Percentiles rank a stretch among this genome's conserved stretches.
phyloP scores from a whole-genome alignment of 306 rosid genomes.

The Benincasa hispida region DNA sequence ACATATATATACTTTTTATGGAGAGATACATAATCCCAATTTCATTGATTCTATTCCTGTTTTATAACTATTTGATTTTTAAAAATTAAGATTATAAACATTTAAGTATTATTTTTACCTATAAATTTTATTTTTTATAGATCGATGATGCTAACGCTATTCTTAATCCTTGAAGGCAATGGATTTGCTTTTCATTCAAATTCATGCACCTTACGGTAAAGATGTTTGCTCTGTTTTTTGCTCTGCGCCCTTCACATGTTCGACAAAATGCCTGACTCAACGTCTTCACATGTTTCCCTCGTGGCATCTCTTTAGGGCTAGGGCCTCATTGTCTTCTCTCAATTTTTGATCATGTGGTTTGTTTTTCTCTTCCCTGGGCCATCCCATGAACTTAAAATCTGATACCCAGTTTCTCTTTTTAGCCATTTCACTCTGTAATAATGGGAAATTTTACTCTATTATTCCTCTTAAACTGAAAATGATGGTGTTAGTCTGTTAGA shows the following conservation, averaged over 20 bases:
- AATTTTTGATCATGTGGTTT: conserved; percentile 1
- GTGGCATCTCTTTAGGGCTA: background rate
- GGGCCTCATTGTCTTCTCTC: background rate
- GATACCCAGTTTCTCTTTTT: background rate
- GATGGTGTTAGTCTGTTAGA: background rate
- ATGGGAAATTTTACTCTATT: background rate
- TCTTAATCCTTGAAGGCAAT: background rate
- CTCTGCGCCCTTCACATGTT: background rate
- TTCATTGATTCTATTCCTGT: too few relatives aligned
- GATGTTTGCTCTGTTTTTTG: background rate
- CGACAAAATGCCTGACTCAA: conserved; percentile 8
- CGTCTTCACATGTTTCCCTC: background rate
- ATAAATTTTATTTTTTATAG: too few relatives aligned
- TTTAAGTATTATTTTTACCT: too few relatives aligned
- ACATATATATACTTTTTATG: too few relatives aligned
- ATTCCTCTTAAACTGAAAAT: background rate
- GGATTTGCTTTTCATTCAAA: background rate
- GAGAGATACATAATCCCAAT: too few relatives aligned
- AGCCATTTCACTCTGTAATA: background rate
- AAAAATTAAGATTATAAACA: too few relatives aligned
- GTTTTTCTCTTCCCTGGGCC: background rate
- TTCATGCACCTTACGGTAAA: background rate
- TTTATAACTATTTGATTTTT: too few relatives aligned
- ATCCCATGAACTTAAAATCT: background rate
- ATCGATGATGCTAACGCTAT: background rate